Evolutionary conservation across 1,284 basidiomycete genomes (phyloP).

Genomic region (Mycena sp.): DNA sequence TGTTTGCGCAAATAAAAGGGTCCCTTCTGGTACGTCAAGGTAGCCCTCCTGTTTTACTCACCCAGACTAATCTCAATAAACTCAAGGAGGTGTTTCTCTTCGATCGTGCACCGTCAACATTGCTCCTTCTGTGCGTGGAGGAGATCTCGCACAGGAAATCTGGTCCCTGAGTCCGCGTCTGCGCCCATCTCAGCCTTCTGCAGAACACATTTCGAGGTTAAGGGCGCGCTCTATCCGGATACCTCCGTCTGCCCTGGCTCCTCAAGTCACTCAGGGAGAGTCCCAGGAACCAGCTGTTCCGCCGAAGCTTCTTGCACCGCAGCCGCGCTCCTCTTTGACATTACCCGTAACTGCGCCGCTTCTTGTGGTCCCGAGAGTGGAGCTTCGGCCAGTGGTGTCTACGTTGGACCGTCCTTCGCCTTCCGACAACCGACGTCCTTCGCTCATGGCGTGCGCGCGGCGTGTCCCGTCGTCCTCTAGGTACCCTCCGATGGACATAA

Average conservation of each 20-base stretch:
- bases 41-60: neutral
- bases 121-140: neutral
- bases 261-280: no score
- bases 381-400: slow-evolving; percentile 14
- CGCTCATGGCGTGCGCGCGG: slow-evolving; percentile 49
- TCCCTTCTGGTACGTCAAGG: slow-evolving; percentile 19
- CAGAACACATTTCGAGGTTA: slow-evolving; percentile 3
- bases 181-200: slow-evolving; percentile 16
- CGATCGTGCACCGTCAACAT: slow-evolving; percentile 1
- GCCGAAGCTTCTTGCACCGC: neutral
- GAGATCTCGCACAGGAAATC: neutral
- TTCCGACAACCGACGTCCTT: slow-evolving; percentile 26
- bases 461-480: slow-evolving; percentile 47
- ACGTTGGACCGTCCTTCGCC: slow-evolving; percentile 19
- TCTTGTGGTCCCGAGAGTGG: neutral
- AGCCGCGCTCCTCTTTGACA: neutral
- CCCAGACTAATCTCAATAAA: neutral
- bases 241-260: neutral
- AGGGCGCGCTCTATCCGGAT: slow-evolving; percentile 7
- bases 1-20: slow-evolving; percentile 8
- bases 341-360: neutral
- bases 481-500: slow-evolving; percentile 51
- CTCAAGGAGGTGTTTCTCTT: slow-evolving; percentile 6
- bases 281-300: neutral
- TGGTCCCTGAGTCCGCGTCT: slow-evolving; percentile 3